Base-by-base conservation (phyloP, 495 filamentous ascomycete genomes). In the Xylaria scruposa region DNA sequence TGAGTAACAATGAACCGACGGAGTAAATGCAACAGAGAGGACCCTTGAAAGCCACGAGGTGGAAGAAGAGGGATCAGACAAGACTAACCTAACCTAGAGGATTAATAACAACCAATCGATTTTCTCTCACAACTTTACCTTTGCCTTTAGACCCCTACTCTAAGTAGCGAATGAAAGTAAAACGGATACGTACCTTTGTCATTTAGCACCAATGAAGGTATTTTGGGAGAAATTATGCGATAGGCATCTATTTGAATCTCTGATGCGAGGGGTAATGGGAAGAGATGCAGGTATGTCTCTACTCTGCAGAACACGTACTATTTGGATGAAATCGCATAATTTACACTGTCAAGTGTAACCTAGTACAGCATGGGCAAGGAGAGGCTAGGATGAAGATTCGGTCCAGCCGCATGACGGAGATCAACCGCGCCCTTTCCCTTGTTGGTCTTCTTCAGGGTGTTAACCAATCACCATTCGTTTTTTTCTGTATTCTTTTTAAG, bases 31-130 rank as follows among this genome's bases (percentile, higher is more conserved):
- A 51, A 42, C 17, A 46, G 3, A 58, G 29, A 12, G 53, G 6
- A 24, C 65, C 65, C 65, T 67, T 42, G 56, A 62, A 69, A 70
- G 68, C 68, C 68, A 70, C 68, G 68, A 70, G 68, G 58, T 51
- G 68, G 63, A 53, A 59, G 63, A 53, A 59, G 51, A 36, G 67
- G 17, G 64, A 33, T 31, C n/a, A 6, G 49, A 31, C 33, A 42
- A 7, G 64, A 54, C 65, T 47, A 15, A 36, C 33, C 4, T 36
- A 53, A 46, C 24, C 29, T n/a, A 12, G 13, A 36, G 26, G 24
- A n/a, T 40, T 4, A 31, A 29, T 12, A 26, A 13, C 10, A 38
- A 42, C 54, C 67, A 69, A 69, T 69, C 36, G 8, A 38, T 38
- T 38, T 38, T 38, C 29, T 31, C 29, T 31, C 29, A 31, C 29